Evolutionary conservation across 345 rosid genomes (phyloP).

Genomic region (Streptanthus diversifolius): DNA sequence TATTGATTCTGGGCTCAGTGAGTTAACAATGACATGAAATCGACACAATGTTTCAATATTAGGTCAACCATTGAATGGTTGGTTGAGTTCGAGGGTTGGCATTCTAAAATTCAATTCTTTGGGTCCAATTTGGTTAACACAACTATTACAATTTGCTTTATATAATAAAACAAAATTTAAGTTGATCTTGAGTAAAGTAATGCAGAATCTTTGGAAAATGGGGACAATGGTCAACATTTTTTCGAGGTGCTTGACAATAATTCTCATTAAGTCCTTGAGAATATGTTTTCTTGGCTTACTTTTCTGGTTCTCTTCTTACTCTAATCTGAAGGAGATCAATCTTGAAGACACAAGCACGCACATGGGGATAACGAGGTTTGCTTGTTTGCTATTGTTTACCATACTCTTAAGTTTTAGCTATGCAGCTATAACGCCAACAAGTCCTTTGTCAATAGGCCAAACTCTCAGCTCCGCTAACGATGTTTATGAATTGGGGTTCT

Average conservation of each 20-base stretch:
- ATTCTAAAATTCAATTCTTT: no score
- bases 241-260: neutral
- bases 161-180: neutral
- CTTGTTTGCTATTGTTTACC: neutral
- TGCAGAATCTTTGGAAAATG: constrained; percentile 7
- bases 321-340: constrained; percentile 3
- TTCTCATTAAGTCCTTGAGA: neutral
- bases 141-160: neutral
- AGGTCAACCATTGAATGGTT: neutral
- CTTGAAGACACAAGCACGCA: neutral
- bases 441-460: constrained; percentile 21
- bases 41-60: constrained; percentile 14
- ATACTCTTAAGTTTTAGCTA: neutral
- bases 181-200: constrained; percentile 16
- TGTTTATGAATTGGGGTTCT: constrained; percentile 39
- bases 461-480: constrained; percentile 23
- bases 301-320: neutral
- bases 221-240: neutral
- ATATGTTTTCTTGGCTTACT: neutral
- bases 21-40: neutral
- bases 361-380: neutral
- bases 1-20: neutral
- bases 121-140: neutral
- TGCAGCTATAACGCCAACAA: constrained; percentile 4
- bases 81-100: no score